phyloP scores from a whole-genome alignment of 192 early-diverging fungal species.

The Coemansia sp. region DNA sequence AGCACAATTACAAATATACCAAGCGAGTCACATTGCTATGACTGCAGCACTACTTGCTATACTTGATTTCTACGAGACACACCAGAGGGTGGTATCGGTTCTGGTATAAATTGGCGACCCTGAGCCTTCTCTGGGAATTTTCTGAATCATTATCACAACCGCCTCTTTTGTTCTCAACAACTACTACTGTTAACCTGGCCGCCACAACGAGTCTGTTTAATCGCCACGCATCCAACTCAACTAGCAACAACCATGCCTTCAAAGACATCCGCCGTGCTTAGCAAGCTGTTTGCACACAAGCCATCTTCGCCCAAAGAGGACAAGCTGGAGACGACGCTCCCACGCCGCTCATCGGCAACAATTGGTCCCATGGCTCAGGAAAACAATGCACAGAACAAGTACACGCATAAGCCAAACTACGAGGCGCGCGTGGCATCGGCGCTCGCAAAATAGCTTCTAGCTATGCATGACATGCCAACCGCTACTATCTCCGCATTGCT shows the following conservation, averaged over 20 bases:
- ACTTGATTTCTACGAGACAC: not conserved
- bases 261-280: not conserved
- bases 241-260: not conserved
- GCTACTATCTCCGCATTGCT: slow-evolving; percentile 4
- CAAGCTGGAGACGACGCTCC: not conserved
- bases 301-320: not conserved
- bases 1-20: not conserved
- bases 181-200: not conserved
- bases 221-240: not conserved
- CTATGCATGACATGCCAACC: not conserved
- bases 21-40: not conserved
- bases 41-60: not conserved
- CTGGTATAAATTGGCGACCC: not conserved
- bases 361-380: not conserved
- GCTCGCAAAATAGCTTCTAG: slow-evolving; percentile 13
- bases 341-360: slow-evolving; percentile 18
- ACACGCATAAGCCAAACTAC: slow-evolving; percentile 13
- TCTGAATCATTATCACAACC: not conserved
- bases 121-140: not conserved
- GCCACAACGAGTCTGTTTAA: not conserved
- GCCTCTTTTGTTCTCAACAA: not conserved
- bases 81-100: not conserved
- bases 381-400: not conserved
- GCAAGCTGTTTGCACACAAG: not conserved
- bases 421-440: slow-evolving; percentile 20